phyloP scores from a whole-genome alignment of 2,329 filamentous ascomycete genomes.

The Phialophora macrospora region DNA sequence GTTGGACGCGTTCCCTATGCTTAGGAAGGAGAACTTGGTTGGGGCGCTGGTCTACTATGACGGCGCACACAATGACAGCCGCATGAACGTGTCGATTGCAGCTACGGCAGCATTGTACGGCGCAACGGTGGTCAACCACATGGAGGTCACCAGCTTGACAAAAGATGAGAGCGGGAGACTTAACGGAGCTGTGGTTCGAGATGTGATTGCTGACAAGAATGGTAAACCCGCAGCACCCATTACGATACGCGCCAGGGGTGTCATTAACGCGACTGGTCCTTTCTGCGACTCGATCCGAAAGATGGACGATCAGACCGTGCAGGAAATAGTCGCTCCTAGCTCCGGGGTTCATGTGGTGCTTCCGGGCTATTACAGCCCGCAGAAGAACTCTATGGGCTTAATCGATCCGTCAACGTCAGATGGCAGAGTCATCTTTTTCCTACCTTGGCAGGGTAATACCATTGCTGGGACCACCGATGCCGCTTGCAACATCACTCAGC shows the following conservation, averaged over 20 bases:
- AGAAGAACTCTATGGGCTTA: constrained; percentile 73
- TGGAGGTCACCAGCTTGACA: constrained; percentile 76
- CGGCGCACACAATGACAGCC: constrained; percentile 87
- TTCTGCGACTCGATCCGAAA: constrained; percentile 86
- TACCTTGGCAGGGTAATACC: constrained; percentile 91
- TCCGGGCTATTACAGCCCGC: constrained; percentile 82
- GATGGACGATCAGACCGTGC: constrained; percentile 73
- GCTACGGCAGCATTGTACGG: constrained; percentile 90
- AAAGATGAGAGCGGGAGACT: constrained; percentile 75
- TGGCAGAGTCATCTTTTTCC: constrained; percentile 88
- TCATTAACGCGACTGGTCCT: constrained; percentile 87
- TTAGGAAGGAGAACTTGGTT: constrained; percentile 77
- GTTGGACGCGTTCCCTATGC: constrained; percentile 84
- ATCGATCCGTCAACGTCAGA: constrained; percentile 87
- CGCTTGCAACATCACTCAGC: constrained; percentile 70
- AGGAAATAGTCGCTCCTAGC: constrained; percentile 82
- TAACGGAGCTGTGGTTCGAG: constrained; percentile 74
- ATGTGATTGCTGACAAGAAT: constrained; percentile 69
- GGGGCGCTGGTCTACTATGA: constrained; percentile 90
- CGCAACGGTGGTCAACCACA: constrained; percentile 79
- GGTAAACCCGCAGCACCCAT: constrained; percentile 63
- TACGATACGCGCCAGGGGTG: constrained; percentile 74
- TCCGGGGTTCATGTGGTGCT: constrained; percentile 86
- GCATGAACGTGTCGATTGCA: constrained; percentile 87
- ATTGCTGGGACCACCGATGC: constrained; percentile 88